Base-by-base conservation (phyloP, 1,284 basidiomycete species). In the Pascua sp. region DNA sequence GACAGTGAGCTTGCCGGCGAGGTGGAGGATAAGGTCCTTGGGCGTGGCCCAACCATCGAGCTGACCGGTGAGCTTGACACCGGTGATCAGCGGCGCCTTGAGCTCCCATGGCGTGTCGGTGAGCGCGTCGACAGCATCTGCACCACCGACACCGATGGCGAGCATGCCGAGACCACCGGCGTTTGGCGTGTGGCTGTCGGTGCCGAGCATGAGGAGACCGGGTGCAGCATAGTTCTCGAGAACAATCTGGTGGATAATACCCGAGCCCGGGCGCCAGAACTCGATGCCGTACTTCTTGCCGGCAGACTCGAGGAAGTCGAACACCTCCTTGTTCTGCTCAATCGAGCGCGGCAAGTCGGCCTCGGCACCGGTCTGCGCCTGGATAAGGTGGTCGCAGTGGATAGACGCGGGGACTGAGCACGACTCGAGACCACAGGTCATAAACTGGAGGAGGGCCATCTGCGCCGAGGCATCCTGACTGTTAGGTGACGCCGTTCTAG, bases 111-210 rank as follows among this genome's bases (percentile, higher is more conserved):
- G 93, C 16, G 94, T 97, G 59, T 90, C 88, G 10, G 95, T 97
- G 86, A 99, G 89, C 13, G 93, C 96, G 76, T 99, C 96, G 38
- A 99, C 96, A 16, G 96, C 96, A 74, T 99, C 96, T 17, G 96
- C 96, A 60, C 96, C 96, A 64, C 96, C 96, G 24, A 99, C 96
- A 61, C 96, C 96, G 59, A 98, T 98, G 10, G 96, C 96, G 59
- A 99, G 84, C 82, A 95, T 85, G n/a, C 96, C 96, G 54, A 98
- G 84, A 49, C 96, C 96, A 62, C 94, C 93, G 44, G 96, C 96
- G 75, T 99, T 98, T 9, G 96, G 96, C 5, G 96, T 98, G 79
- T 99, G 96, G 38, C 91, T 95, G 78, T 99, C 96, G 84, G 80
- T 75, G 55, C 82, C 83, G 47, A 81, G 77, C 80, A 81, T 81